phyloP scores from a whole-genome alignment of 306 rosid species.

The Prunus padus region DNA sequence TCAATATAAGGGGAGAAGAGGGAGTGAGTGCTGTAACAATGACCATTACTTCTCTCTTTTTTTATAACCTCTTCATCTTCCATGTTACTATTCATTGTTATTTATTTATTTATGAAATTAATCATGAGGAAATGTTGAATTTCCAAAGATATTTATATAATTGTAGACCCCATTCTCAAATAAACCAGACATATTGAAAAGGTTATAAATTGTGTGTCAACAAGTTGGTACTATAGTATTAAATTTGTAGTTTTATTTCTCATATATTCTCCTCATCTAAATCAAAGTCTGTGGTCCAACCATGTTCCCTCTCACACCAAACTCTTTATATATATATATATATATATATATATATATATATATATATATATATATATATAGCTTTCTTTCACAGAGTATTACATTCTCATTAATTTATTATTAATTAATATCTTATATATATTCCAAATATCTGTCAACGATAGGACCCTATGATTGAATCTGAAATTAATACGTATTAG shows the following conservation, averaged over 20 bases:
- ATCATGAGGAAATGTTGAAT: constrained; percentile 14
- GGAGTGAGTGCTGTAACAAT: constrained; percentile 11
- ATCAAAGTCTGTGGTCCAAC: constrained; percentile 25
- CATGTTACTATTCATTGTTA: not conserved
- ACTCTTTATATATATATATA: not conserved
- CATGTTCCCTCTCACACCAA: constrained; percentile 6
- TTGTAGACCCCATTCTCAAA: constrained; percentile 29
- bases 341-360: not conserved
- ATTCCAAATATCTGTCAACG: constrained; percentile 17
- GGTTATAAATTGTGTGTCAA: constrained; percentile 16
- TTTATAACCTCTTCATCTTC: constrained; percentile 4
- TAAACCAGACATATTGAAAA: constrained; percentile 25
- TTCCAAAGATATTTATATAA: constrained; percentile 27
- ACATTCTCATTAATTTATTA: not conserved
- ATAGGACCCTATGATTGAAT: constrained; percentile 21
- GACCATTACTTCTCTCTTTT: not conserved
- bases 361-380: too few relatives aligned
- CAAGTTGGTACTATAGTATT: constrained; percentile 23
- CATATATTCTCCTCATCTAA: constrained; percentile 18
- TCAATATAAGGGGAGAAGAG: constrained; percentile 31
- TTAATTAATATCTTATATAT: not conserved
- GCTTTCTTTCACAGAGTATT: not conserved
- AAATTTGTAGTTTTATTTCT: not conserved
- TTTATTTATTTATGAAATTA: constrained; percentile 12
- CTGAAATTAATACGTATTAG: not conserved